Evolutionary conservation across 2,329 filamentous ascomycete species (phyloP).

Genomic region (Ophiocordyceps camponoti-leonardi): DNA sequence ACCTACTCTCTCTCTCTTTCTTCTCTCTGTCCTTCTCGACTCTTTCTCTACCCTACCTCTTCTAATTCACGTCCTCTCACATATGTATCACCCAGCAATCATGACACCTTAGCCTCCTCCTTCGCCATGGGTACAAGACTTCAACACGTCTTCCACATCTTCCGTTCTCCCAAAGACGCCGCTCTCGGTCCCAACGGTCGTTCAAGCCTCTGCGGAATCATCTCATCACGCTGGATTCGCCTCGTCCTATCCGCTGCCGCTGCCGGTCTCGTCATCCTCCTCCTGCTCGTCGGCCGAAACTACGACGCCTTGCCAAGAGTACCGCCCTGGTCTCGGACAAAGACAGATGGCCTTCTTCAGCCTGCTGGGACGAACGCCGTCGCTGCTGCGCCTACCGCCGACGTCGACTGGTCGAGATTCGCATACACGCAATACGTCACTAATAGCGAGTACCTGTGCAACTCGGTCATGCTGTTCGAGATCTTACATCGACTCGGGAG

Average conservation of each 20-base stretch:
- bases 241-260: not conserved
- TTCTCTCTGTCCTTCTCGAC: not conserved
- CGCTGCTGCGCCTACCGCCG: not conserved
- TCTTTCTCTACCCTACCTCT: too few relatives aligned
- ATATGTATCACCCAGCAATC: not conserved
- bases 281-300: not conserved
- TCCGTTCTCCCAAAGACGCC: not conserved
- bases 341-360: not conserved
- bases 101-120: not conserved
- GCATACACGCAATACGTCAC: conserved; percentile 34
- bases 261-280: not conserved
- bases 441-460: conserved; percentile 27
- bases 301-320: not conserved
- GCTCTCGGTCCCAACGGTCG: not conserved
- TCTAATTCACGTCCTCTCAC: too few relatives aligned
- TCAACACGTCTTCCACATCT: not conserved
- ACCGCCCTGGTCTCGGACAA: too few relatives aligned
- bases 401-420: conserved; percentile 23
- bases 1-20: not conserved
- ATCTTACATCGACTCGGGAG: conserved; percentile 21
- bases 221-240: not conserved
- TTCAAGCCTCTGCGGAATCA: not conserved
- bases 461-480: conserved; percentile 32
- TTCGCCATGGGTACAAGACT: not conserved
- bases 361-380: not conserved